phyloP scores from a whole-genome alignment of 2,329 filamentous ascomycete species.

The Exutisphaerella laricina region DNA sequence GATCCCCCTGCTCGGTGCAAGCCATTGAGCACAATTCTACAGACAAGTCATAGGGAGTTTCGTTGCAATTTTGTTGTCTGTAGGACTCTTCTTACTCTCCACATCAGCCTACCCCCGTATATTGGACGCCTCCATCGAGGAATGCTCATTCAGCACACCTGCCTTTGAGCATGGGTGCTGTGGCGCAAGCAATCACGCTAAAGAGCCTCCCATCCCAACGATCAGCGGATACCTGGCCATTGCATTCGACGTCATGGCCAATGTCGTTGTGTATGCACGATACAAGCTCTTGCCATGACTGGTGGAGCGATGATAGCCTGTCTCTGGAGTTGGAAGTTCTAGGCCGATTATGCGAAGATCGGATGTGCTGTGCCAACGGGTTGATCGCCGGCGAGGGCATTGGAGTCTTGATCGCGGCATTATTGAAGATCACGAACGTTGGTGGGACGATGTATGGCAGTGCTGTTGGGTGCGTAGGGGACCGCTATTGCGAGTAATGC shows the following conservation, averaged over 20 bases:
- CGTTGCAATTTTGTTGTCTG: slow-evolving; percentile 57
- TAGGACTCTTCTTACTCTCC: slow-evolving; percentile 61
- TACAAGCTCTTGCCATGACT: slow-evolving; percentile 51
- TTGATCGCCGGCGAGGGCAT: slow-evolving; percentile 57
- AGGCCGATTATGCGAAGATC: slow-evolving; percentile 31
- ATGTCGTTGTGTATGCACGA: slow-evolving; percentile 46
- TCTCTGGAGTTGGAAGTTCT: slow-evolving; percentile 38
- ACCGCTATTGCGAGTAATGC: slow-evolving; percentile 11
- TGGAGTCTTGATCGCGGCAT: slow-evolving; percentile 53
- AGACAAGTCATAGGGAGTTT: slow-evolving; percentile 58
- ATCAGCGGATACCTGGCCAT: slow-evolving; percentile 55
- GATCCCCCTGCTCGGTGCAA: slow-evolving; percentile 59
- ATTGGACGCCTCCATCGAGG: slow-evolving; percentile 43
- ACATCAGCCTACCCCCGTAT: slow-evolving; percentile 60
- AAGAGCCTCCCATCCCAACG: slow-evolving; percentile 50
- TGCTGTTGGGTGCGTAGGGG: slow-evolving; percentile 32
- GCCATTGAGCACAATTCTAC: slow-evolving; percentile 59
- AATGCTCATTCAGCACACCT: slow-evolving; percentile 55
- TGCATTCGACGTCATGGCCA: slow-evolving; percentile 46
- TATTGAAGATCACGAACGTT: slow-evolving; percentile 39
- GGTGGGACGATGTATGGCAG: slow-evolving; percentile 36
- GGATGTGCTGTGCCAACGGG: slow-evolving; percentile 52
- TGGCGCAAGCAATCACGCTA: slow-evolving; percentile 59
- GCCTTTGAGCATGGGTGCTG: no score
- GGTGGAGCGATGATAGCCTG: slow-evolving; percentile 48